Base-by-base conservation (phyloP, 208 protist genomes). In the Wallacemonas collosoma region DNA sequence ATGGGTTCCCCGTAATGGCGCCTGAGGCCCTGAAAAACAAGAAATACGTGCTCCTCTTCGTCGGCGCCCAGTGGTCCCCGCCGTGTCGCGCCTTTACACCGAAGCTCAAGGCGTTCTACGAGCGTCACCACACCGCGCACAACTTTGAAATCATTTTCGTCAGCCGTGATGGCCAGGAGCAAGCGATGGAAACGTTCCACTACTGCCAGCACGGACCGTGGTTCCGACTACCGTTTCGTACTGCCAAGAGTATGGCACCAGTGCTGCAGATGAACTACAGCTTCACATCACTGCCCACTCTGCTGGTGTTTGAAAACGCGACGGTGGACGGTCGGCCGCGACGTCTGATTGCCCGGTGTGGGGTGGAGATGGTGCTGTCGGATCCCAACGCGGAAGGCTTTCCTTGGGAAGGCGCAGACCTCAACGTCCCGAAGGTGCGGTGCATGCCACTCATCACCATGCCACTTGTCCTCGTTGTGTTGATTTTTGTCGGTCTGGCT, bases 41-140 rank as follows among this genome's bases (percentile, higher is more conserved):
- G 48, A 73, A 71, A 1, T 76, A 82, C 39, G 50, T 81, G 14
- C 35, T 79, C 1, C 12, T 87, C 1, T 86, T 80, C 73, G 83
- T 87, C 63, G 81, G 83, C 56, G 56, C 56, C 8, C 56, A 62
- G 6, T 62, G 56, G 56, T 62, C 76, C 73, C 83, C 74, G 3
- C 82, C 81, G n/a, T 90, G 86, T 57, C 75, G 71, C 26, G 9
- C 62, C 5, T 94, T 95, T 76, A 95, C 93, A 1, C 93, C 90
- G 12, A 7, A 77, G 73, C 80, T 97, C 14, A 80, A 74, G 38
- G 38, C 50, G 8, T 86, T 89, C 68, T 90, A 89, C 55, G 82
- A 89, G 11, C 55, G 44, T 2, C 77, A 85, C 71, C 58, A 76
- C 72, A 26, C 41, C 2, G 63, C 50, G 8, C 7, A 15, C 3